Evolutionary conservation across 176 grass and related monocot species (phyloP).

Genomic region (Hordeum vulgare): MorexV3_pseudomolecules_assembly NC_058518.1:514769145-514769644

Average conservation of each 20-base stretch:
- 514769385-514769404: neutral
- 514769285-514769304: constrained; percentile 31
- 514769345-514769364: constrained; percentile 51
- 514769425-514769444: neutral
- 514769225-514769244: constrained; percentile 30
- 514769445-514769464: neutral
- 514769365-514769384: constrained; percentile 56
- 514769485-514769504: neutral
- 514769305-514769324: constrained; percentile 35
- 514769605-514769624: neutral
- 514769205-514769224: constrained; percentile 66
- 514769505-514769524: neutral
- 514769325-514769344: constrained; percentile 64
- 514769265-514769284: constrained; percentile 23
- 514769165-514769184: constrained; percentile 62
- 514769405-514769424: neutral
- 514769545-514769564: neutral
- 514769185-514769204: constrained; percentile 71
- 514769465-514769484: neutral
- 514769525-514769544: neutral
- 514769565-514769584: neutral
- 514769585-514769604: neutral
- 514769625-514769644: neutral
- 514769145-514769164: constrained; percentile 65
- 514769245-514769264: neutral